phyloP scores from a whole-genome alignment of 192 early-diverging fungal species.

The Podila epicladia region DNA sequence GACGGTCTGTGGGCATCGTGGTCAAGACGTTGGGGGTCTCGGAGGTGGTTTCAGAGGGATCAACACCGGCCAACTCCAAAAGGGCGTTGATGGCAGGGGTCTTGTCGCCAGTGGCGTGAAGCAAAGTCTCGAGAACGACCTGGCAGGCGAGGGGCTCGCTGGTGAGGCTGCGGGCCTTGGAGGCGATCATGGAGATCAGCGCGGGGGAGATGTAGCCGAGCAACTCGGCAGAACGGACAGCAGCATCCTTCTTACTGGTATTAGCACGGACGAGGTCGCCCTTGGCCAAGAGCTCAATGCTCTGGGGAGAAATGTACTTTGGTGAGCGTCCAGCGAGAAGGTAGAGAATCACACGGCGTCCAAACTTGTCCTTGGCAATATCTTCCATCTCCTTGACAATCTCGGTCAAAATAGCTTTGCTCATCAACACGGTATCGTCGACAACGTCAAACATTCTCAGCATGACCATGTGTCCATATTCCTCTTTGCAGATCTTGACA shows the following conservation, averaged over 20 bases:
- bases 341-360: conserved; percentile 82
- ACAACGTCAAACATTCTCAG: conserved; percentile 85
- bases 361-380: conserved; percentile 79
- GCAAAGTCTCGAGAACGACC: conserved; percentile 76
- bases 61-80: conserved; percentile 47
- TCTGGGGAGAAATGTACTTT: conserved; percentile 76
- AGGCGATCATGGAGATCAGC: conserved; percentile 67
- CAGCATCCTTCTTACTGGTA: conserved; percentile 92
- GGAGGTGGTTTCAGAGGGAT: conserved; percentile 47
- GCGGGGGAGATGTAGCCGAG: conserved; percentile 64
- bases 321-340: conserved; percentile 81
- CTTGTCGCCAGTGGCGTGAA: conserved; percentile 65
- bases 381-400: conserved; percentile 62
- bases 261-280: conserved; percentile 73
- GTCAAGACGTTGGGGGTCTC: conserved; percentile 47
- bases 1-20: conserved; percentile 59
- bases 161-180: conserved; percentile 65
- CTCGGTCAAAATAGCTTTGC: conserved; percentile 78
- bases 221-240: conserved; percentile 73
- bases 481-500: conserved; percentile 83
- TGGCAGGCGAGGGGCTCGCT: conserved; percentile 73
- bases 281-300: conserved; percentile 72
- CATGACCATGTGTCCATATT: conserved; percentile 90
- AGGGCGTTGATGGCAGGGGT: conserved; percentile 52
- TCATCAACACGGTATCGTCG: conserved; percentile 91